Evolutionary conservation across 2,329 filamentous ascomycete genomes (phyloP).

Genomic region (Chaetomiaceae sp.): DNA sequence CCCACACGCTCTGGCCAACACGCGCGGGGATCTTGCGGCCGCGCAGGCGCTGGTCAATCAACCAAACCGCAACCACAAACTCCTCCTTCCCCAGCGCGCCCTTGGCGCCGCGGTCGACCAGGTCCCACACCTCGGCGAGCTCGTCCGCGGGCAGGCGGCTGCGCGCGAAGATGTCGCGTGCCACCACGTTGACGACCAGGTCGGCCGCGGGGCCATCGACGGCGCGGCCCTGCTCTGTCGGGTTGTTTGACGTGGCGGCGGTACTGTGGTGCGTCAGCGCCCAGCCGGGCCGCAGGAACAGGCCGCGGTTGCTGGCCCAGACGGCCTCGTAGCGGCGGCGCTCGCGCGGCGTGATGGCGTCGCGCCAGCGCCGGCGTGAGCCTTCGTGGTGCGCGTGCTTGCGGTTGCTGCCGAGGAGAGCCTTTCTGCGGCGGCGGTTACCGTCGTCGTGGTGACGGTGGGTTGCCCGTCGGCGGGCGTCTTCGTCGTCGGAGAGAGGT

Average conservation of each 20-base stretch:
- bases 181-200: conserved; percentile 61
- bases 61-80: conserved; percentile 79
- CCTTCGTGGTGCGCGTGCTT: conserved; percentile 74
- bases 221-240: conserved; percentile 6
- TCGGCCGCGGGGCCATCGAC: conserved; percentile 30
- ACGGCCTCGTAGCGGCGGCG: conserved; percentile 77
- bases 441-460: conserved; percentile 35
- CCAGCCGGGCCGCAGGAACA: conserved; percentile 32
- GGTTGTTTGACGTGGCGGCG: too few relatives aligned
- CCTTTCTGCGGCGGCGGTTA: conserved; percentile 29
- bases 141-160: conserved; percentile 62
- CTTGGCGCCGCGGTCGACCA: conserved; percentile 54
- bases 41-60: conserved; percentile 73
- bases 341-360: conserved; percentile 64
- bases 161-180: conserved; percentile 68
- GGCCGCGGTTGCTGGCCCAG: conserved; percentile 74
- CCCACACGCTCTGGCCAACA: conserved; percentile 71
- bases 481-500: conserved; percentile 47
- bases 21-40: conserved; percentile 69
- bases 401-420: conserved; percentile 42
- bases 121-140: conserved; percentile 68
- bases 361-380: conserved; percentile 68
- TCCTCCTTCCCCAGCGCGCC: conserved; percentile 60
- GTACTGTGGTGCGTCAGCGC: neutral
- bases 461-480: conserved; percentile 39